Evolutionary conservation across 495 filamentous ascomycete genomes (phyloP).

Genomic region (Penicillium pancosmium): DNA sequence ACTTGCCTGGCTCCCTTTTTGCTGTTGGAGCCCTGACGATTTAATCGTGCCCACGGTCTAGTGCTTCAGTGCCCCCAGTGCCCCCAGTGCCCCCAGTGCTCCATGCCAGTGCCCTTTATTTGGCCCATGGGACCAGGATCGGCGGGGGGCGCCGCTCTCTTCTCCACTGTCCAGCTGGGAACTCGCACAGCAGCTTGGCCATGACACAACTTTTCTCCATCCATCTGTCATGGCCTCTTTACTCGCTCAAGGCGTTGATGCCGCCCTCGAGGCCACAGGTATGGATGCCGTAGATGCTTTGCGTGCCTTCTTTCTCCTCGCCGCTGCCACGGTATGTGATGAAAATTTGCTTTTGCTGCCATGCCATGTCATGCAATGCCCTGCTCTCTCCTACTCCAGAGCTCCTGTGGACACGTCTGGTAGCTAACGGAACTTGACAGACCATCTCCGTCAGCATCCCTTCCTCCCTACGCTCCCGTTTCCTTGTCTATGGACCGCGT

Average conservation of each 20-base stretch:
- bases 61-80: neutral
- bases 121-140: constrained; percentile 8
- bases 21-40: neutral
- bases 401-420: neutral
- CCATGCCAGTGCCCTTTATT: neutral
- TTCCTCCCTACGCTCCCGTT: constrained; percentile 54
- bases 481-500: constrained; percentile 62
- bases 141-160: constrained; percentile 4
- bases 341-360: too few relatives aligned
- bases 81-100: neutral
- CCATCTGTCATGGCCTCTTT: constrained; percentile 2
- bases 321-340: constrained; percentile 50
- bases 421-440: constrained; percentile 36
- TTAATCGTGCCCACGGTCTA: neutral
- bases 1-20: neutral
- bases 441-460: constrained; percentile 55
- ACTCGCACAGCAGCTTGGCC: constrained; percentile 11
- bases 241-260: constrained; percentile 27
- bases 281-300: constrained; percentile 48
- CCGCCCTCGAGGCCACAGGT: constrained; percentile 27
- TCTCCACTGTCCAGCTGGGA: constrained; percentile 10
- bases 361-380: too few relatives aligned
- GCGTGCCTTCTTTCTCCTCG: constrained; percentile 47
- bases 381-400: too few relatives aligned
- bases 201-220: constrained; percentile 9